Evolutionary conservation across 345 rosid species (phyloP).

Genomic region (Melaleuca alternifolia): DNA sequence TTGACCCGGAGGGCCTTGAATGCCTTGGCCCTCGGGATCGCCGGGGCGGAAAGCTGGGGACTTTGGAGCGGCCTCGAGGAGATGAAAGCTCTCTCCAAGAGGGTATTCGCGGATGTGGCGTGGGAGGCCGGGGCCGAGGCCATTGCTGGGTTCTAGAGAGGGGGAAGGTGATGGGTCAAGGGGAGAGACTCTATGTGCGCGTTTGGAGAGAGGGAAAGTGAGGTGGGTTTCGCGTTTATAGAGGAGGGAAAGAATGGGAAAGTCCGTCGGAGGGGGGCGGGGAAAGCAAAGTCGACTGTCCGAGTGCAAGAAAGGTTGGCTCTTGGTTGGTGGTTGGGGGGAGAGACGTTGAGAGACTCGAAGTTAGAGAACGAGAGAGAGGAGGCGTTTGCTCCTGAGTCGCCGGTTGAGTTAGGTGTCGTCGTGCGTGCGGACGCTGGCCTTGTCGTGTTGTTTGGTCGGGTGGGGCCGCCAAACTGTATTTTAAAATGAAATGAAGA

Average conservation of each 20-base stretch:
- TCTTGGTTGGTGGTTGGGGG: background rate
- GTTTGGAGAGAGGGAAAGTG: background rate
- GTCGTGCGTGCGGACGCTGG: background rate
- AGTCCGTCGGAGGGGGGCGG: constrained; percentile 10
- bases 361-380: background rate
- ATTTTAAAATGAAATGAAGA: background rate
- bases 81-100: constrained; percentile 9
- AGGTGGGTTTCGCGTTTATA: background rate
- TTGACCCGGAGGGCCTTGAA: constrained; percentile 8
- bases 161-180: background rate
- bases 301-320: background rate
- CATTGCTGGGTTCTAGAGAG: constrained; percentile 21
- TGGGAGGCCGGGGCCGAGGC: constrained; percentile 28
- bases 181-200: background rate
- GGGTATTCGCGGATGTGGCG: background rate
- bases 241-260: background rate
- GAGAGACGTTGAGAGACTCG: background rate
- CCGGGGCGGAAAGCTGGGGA: constrained; percentile 5
- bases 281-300: background rate
- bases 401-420: background rate
- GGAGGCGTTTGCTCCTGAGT: background rate
- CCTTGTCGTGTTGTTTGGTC: background rate
- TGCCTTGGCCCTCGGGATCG: background rate
- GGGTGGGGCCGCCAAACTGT: background rate
- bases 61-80: constrained; percentile 17